Conservation (phyloP, 2,329 filamentous ascomycete species). For the Xylogone sp. region DNA sequence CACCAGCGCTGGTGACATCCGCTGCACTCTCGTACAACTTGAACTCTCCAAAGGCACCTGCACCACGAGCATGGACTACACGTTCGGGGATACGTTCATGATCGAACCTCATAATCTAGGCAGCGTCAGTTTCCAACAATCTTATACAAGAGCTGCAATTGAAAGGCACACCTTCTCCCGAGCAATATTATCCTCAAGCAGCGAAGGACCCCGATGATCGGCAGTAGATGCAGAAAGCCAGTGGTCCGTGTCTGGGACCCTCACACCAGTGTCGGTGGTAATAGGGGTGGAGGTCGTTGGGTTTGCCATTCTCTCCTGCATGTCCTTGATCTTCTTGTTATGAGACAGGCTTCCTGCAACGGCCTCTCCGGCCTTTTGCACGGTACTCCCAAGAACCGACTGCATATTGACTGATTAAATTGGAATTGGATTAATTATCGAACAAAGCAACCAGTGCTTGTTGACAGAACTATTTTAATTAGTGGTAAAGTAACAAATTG, state of each 20-base stretch:
- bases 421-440: neutral
- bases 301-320: conserved; percentile 47
- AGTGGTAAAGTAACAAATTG: too few relatives aligned
- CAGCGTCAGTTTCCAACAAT: neutral
- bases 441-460: neutral
- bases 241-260: conserved; percentile 69
- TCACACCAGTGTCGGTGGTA: conserved; percentile 68
- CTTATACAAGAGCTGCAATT: neutral
- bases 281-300: conserved; percentile 31
- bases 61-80: conserved; percentile 63
- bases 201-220: conserved; percentile 59
- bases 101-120: conserved; percentile 69
- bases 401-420: conserved; percentile 1
- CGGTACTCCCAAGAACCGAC: conserved; percentile 7
- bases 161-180: conserved; percentile 61
- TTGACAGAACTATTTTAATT: too few relatives aligned
- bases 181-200: conserved; percentile 69
- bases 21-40: conserved; percentile 59
- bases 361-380: conserved; percentile 17
- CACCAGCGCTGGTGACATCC: conserved; percentile 59
- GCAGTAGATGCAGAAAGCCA: conserved; percentile 66
- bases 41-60: conserved; percentile 64
- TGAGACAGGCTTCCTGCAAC: conserved; percentile 14
- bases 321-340: conserved; percentile 23
- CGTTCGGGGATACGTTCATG: conserved; percentile 65